These are phyloP conservation scores for Cubamyces sp. DNA, from an alignment of 768 basidiomycete genomes.

Conservation along the genomic window DNA sequence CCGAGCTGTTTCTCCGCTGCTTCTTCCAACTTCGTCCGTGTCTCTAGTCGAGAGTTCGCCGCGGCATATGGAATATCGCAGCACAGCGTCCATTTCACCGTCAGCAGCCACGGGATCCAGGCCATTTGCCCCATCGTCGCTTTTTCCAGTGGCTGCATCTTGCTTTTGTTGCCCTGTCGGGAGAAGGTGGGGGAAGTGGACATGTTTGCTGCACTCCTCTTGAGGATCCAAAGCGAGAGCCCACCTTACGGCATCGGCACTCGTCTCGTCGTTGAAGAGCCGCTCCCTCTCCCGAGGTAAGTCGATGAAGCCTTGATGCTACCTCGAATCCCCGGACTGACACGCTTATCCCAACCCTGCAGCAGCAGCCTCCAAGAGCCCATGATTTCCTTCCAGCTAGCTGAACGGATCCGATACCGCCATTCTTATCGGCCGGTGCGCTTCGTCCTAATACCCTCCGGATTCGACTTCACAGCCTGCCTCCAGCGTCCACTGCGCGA, in stretches of 20 bases:
- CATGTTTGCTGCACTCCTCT: background rate
- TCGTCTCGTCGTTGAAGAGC: background rate
- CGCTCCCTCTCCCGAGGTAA: background rate
- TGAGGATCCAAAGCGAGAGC: background rate
- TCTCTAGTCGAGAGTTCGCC: background rate
- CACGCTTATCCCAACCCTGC: no score
- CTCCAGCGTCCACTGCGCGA: background rate
- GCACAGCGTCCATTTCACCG: background rate
- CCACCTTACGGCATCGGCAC: background rate
- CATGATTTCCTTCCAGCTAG: no score
- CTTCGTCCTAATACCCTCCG: background rate
- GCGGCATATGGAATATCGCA: background rate
- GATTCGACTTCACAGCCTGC: background rate
- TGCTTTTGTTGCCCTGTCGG: no score
- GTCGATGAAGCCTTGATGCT: background rate
- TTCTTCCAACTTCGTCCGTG: background rate
- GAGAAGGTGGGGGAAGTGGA: no score
- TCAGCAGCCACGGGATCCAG: constrained; percentile 3
- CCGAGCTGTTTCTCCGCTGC: background rate
- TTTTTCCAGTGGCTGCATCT: background rate
- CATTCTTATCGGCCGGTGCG: background rate
- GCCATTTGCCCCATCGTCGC: background rate
- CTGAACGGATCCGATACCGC: background rate
- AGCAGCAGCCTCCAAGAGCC: no score
- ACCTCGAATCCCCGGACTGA: no score